These are phyloP conservation scores for Rhododendron williamsianum DNA, from an alignment of 148 eudicot species.

Conservation along the genomic window DNA sequence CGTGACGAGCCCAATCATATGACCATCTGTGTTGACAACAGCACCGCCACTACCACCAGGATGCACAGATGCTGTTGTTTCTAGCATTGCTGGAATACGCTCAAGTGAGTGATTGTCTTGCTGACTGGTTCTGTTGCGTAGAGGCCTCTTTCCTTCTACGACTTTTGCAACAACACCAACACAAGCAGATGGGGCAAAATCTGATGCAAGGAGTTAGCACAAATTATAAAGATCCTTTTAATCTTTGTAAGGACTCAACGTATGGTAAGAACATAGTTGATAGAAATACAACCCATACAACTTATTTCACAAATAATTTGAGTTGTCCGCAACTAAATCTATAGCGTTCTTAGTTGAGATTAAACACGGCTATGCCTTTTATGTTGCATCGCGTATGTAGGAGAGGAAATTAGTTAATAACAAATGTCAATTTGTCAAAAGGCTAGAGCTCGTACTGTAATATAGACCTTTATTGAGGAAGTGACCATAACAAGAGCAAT, in stretches of 20 bases:
- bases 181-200: constrained; percentile 66
- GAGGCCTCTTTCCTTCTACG: constrained; percentile 44
- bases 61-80: constrained; percentile 97
- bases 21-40: constrained; percentile 68
- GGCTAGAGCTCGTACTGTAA: neutral
- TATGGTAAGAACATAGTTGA: neutral
- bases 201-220: constrained; percentile 30
- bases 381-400: neutral
- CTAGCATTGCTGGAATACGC: constrained; percentile 75
- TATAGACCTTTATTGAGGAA: neutral
- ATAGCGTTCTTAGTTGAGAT: neutral
- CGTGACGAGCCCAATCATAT: constrained; percentile 89
- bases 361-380: neutral
- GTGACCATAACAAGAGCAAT: neutral
- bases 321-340: neutral
- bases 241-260: neutral
- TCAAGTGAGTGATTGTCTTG: constrained; percentile 6
- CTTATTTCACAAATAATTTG: neutral
- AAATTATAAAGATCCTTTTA: neutral
- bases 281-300: neutral
- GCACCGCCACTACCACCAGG: constrained; percentile 99
- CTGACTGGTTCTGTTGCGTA: constrained; percentile 14
- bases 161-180: constrained; percentile 86
- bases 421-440: neutral
- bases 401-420: neutral